A percentile compares a stretch with the other conserved stretches of the same genome.
phyloP scores from a whole-genome alignment of 164 flowering plant species.

The Chimonanthus salicifolius region DNA sequence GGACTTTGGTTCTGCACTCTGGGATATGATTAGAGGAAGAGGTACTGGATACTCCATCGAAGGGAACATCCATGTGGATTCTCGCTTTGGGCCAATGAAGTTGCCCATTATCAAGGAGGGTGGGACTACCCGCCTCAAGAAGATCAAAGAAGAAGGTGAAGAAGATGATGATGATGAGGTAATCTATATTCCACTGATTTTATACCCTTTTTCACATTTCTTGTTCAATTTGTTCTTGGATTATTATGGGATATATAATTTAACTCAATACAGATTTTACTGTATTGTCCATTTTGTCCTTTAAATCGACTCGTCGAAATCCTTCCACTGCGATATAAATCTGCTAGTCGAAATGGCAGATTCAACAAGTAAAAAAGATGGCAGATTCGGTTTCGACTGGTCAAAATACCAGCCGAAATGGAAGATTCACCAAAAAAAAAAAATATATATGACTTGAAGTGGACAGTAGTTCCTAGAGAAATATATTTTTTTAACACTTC shows the following conservation, averaged over 20 bases:
- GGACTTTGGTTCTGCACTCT: slow-evolving; percentile 29
- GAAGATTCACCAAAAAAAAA: too few relatives aligned
- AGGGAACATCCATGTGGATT: slow-evolving; percentile 21
- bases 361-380: too few relatives aligned
- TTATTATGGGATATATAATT: neutral
- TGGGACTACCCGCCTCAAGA: slow-evolving; percentile 22
- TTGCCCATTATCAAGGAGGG: slow-evolving; percentile 19
- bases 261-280: too few relatives aligned
- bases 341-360: too few relatives aligned
- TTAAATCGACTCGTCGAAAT: too few relatives aligned
- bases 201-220: neutral
- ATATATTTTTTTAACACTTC: too few relatives aligned
- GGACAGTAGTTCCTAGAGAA: too few relatives aligned
- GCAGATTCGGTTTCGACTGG: too few relatives aligned
- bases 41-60: slow-evolving; percentile 27
- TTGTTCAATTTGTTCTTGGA: neutral
- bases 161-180: slow-evolving; percentile 18
- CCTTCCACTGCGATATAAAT: too few relatives aligned
- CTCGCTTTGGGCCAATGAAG: slow-evolving; percentile 24
- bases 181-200: neutral
- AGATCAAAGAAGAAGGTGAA: slow-evolving; percentile 15
- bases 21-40: slow-evolving; percentile 29
- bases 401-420: too few relatives aligned
- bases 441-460: too few relatives aligned
- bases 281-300: too few relatives aligned